Evolutionary conservation across 2,329 filamentous ascomycete genomes (phyloP).

Genomic region (Davidsoniella australis): DNA sequence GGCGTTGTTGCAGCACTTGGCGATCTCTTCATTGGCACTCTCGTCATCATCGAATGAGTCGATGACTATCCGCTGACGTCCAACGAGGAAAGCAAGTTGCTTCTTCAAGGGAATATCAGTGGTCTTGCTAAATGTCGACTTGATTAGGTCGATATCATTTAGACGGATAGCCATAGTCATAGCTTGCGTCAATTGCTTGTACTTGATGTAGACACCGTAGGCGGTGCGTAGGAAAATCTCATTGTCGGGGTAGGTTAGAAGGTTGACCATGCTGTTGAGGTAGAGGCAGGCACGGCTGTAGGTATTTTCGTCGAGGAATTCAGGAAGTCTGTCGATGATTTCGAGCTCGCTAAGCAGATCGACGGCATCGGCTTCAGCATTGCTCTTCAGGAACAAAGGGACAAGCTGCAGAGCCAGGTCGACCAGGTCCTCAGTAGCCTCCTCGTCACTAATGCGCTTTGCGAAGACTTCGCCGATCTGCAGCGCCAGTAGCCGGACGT

Average conservation of each 20-base stretch:
- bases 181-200: conserved; percentile 84
- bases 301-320: conserved; percentile 85
- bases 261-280: conserved; percentile 97
- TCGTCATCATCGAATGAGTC: conserved; percentile 45
- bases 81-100: conserved; percentile 86
- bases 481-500: conserved; percentile 83
- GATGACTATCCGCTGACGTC: conserved; percentile 75
- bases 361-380: conserved; percentile 93
- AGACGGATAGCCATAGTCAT: conserved; percentile 87
- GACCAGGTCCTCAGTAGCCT: conserved; percentile 66
- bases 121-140: conserved; percentile 63
- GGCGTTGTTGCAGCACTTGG: conserved; percentile 74
- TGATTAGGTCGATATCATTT: conserved; percentile 72
- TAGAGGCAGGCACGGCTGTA: conserved; percentile 89
- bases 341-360: conserved; percentile 94
- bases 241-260: conserved; percentile 94
- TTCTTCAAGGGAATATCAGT: conserved; percentile 71
- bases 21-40: conserved; percentile 56
- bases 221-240: conserved; percentile 86
- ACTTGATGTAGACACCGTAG: conserved; percentile 82
- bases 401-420: conserved; percentile 73
- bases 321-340: conserved; percentile 81
- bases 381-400: conserved; percentile 90
- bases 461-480: conserved; percentile 92
- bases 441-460: conserved; percentile 71